Evolutionary conservation across 202 grass and related monocot genomes (phyloP), one percentile per base, ranked within the genome.

Genomic region (Carex sylvatica): DNA sequence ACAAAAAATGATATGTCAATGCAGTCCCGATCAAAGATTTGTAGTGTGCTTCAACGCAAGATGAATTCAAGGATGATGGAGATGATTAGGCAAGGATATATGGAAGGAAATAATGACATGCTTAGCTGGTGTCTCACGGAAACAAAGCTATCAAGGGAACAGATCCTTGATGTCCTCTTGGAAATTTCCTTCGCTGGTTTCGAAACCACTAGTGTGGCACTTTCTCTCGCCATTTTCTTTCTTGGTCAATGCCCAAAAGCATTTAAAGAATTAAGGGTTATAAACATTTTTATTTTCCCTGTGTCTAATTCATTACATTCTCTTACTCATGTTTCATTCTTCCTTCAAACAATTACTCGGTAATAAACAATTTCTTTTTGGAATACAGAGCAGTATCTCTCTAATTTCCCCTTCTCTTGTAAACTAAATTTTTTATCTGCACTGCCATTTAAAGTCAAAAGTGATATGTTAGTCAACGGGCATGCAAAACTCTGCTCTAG

Each of bases 231-330:
- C 1, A 70, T 85, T 33, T 85, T 79, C 67, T 85, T 85, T 61
- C 61, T 85, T 18, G 74, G 47, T 38, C 44, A 19, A 24, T 80
- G 74, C 26, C 83, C 74, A 24, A 85, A 56, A 54, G 83, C 74
- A 35, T 16, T 85, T 85, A 22, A 85, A 70, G 47, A 86, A 68
- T 54, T 86, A 56, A 61, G 70, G 83, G 83, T 85, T 53, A 74
- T 74, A 40, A 52, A 58, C 3, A 40, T 35, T 20, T 72, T 52
- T 7, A n/a, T 62, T 62, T 8, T 62, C n/a, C 2, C 0, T 73
- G 1, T 19, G 28, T 69, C 28, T 69, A 4, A 2, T 59, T n/a
- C 5, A 2, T 20, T 73, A 51, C 14, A 53, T 74, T 52, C 1
- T 73, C 4, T 3, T 70, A 9, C 5, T 28, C 28, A 28, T 7